Evolutionary conservation across 164 flowering plant species (phyloP).

Genomic region (Aristolochia californica): DNA sequence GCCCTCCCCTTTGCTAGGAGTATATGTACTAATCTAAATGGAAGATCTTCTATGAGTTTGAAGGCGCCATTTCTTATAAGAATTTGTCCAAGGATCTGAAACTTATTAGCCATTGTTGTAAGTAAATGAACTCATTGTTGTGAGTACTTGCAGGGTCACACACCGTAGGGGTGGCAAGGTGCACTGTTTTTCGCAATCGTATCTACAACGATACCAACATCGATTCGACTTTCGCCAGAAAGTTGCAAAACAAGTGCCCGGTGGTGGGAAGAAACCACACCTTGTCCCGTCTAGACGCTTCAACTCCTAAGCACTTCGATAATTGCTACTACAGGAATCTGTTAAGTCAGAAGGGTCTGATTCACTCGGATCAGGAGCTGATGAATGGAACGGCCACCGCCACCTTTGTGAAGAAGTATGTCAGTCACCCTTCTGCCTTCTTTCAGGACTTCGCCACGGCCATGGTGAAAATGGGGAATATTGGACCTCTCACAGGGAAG

Average conservation of each 20-base stretch:
- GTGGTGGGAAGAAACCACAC: conserved; percentile 35
- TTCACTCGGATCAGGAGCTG: conserved; percentile 56
- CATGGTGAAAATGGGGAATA: background rate
- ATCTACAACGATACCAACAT: conserved; percentile 68
- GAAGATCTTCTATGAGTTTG: too few species aligned
- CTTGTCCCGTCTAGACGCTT: conserved; percentile 45
- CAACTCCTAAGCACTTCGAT: conserved; percentile 37
- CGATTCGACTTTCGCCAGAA: conserved; percentile 30
- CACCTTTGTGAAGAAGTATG: conserved; percentile 15
- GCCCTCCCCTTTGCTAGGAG: too few species aligned
- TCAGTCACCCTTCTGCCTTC: background rate
- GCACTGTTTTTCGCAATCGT: conserved; percentile 42
- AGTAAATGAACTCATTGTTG: background rate
- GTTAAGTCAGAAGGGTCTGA: conserved; percentile 31
- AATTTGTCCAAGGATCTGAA: too few species aligned
- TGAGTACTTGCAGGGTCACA: conserved; percentile 23
- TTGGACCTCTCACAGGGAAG: background rate
- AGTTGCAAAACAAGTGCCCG: conserved; percentile 38
- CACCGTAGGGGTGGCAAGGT: conserved; percentile 53
- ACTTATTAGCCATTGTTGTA: background rate
- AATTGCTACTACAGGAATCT: conserved; percentile 43
- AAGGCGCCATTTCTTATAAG: too few species aligned
- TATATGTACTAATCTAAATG: too few species aligned
- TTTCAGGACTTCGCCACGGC: background rate
- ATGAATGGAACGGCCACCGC: conserved; percentile 35